phyloP scores from a whole-genome alignment of 2,329 filamentous ascomycete species.

The Pyrenophora seminiperda region DNA sequence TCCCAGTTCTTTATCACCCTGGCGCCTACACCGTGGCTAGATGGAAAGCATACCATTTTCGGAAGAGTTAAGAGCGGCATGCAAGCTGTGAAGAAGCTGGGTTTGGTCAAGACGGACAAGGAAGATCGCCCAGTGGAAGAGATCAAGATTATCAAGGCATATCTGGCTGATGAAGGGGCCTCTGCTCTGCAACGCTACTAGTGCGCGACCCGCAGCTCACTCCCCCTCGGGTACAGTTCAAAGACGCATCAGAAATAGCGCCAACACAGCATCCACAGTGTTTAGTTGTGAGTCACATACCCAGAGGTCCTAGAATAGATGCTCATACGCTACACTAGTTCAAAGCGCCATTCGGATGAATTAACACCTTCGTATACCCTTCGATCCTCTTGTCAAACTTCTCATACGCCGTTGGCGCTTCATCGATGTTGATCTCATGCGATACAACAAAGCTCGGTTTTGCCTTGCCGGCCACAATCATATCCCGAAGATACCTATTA shows the following conservation, averaged over 20 bases:
- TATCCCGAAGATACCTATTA: constrained; percentile 67
- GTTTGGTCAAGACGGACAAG: constrained; percentile 78
- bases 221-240: background rate
- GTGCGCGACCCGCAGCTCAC: background rate
- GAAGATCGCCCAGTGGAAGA: constrained; percentile 84
- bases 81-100: constrained; percentile 83
- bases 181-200: constrained; percentile 39
- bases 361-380: constrained; percentile 70
- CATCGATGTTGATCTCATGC: constrained; percentile 67
- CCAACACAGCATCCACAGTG: background rate
- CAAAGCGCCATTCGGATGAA: constrained; percentile 64
- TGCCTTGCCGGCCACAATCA: constrained; percentile 68
- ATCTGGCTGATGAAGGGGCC: constrained; percentile 67
- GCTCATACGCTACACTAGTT: constrained; percentile 21
- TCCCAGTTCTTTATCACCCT: constrained; percentile 96
- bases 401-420: constrained; percentile 64
- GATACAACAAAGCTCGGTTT: constrained; percentile 71
- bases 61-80: constrained; percentile 85
- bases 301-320: constrained; percentile 1
- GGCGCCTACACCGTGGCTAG: constrained; percentile 92
- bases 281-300: constrained; percentile 4
- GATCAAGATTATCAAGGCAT: constrained; percentile 77
- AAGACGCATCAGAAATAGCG: background rate
- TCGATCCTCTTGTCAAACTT: constrained; percentile 71
- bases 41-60: constrained; percentile 97